phyloP scores from a whole-genome alignment of 208 protist species.

The Perkinsela sp. region DNA sequence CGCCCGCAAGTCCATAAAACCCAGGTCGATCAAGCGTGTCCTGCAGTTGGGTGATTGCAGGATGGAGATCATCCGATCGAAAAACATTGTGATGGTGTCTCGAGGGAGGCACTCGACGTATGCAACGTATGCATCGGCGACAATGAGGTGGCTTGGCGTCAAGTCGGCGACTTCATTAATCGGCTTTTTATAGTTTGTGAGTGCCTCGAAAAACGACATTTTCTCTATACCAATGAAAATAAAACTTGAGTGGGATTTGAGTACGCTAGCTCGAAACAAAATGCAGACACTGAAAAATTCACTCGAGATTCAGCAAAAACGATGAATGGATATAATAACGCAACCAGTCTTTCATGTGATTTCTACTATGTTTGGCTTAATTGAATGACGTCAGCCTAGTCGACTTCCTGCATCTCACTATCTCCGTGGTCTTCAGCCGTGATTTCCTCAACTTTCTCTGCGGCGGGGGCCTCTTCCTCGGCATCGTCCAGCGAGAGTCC shows the following conservation, averaged over 20 bases:
- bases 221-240: too few species aligned
- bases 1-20: neutral
- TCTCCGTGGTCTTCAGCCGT: constrained; percentile 11
- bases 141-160: neutral
- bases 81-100: neutral
- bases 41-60: neutral
- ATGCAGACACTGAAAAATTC: too few species aligned
- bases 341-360: too few species aligned
- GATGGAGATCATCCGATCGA: neutral
- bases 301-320: constrained; percentile 2
- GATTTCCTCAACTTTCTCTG: constrained; percentile 68
- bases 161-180: neutral
- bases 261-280: too few species aligned
- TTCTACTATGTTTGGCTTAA: too few species aligned
- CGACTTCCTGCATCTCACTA: constrained; percentile 52
- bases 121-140: neutral
- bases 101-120: neutral
- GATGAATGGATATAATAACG: too few species aligned
- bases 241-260: too few species aligned
- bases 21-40: neutral
- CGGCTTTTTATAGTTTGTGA: neutral
- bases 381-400: too few species aligned
- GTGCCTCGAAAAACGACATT: neutral
- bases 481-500: constrained; percentile 72
- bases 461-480: constrained; percentile 10